Evolutionary conservation across 164 flowering plant species (phyloP).

Genomic region (Litsea cubeba): DNA sequence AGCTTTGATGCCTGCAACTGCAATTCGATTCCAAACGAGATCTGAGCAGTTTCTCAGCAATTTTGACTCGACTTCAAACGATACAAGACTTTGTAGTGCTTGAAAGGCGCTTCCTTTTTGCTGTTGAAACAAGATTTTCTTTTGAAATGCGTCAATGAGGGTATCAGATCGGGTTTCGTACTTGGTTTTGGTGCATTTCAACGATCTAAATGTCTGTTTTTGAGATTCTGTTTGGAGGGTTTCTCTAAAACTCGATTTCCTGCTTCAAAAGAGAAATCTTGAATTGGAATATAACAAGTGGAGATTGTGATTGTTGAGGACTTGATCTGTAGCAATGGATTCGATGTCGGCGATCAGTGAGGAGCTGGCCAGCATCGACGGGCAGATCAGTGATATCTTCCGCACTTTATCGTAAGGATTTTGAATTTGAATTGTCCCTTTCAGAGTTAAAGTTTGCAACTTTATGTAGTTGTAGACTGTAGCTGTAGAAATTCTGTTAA

Average conservation of each 20-base stretch:
- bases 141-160: not conserved
- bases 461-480: not conserved
- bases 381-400: conserved; percentile 72
- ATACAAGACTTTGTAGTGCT: not conserved
- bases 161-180: not conserved
- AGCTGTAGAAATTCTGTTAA: not conserved
- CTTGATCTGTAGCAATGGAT: conserved; percentile 31
- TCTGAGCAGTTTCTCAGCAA: not conserved
- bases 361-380: conserved; percentile 79
- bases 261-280: not conserved
- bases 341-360: conserved; percentile 65
- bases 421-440: not conserved
- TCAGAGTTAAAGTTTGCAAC: not conserved
- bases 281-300: not conserved
- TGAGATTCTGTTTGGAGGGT: not conserved
- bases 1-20: too few relatives aligned
- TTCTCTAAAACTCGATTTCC: not conserved
- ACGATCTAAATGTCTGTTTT: not conserved
- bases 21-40: too few relatives aligned
- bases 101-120: not conserved
- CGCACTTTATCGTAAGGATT: conserved; percentile 82
- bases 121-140: not conserved
- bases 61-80: not conserved
- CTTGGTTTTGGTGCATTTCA: not conserved
- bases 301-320: not conserved